Percentiles rank a stretch among this genome's conserved stretches.
Evolutionary conservation across 768 basidiomycete species (phyloP).

Genomic region (Cyclocybe cylindracea): DNA sequence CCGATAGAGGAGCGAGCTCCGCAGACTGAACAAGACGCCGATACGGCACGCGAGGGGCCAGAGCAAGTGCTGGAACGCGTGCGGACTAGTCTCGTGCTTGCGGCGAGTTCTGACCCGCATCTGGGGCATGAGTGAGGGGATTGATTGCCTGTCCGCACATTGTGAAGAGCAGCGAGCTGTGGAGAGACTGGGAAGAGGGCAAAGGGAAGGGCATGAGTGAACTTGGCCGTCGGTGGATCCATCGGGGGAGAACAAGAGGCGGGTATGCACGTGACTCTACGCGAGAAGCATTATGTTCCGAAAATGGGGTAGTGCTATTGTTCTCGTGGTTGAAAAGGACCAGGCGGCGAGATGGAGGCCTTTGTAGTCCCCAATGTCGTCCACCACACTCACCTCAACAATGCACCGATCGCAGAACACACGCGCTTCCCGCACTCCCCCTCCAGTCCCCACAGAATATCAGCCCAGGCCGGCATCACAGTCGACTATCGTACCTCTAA

Average conservation of each 20-base stretch:
- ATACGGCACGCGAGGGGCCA: slow-evolving; percentile 16
- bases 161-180: slow-evolving; percentile 64
- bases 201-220: slow-evolving; percentile 49
- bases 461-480: too few species aligned
- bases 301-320: slow-evolving; percentile 13
- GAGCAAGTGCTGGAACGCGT: slow-evolving; percentile 27
- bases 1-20: slow-evolving; percentile 19
- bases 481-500: slow-evolving; percentile 14
- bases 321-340: slow-evolving; percentile 1
- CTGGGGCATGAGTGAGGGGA: slow-evolving; percentile 39
- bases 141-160: slow-evolving; percentile 34
- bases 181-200: slow-evolving; percentile 53
- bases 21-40: slow-evolving; percentile 31
- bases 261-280: slow-evolving; percentile 11
- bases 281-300: slow-evolving; percentile 13
- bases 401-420: slow-evolving; percentile 30
- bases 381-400: slow-evolving; percentile 24
- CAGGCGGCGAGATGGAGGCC: not conserved
- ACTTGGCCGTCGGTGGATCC: slow-evolving; percentile 40
- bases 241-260: slow-evolving; percentile 12
- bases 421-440: slow-evolving; percentile 27
- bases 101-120: slow-evolving; percentile 54
- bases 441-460: not conserved
- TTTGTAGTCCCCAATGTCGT: slow-evolving; percentile 14
- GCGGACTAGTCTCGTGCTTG: slow-evolving; percentile 31